These are phyloP conservation scores for Knoxia roxburghii DNA, from an alignment of 257 asterid species.

Conservation along the genomic window DNA sequence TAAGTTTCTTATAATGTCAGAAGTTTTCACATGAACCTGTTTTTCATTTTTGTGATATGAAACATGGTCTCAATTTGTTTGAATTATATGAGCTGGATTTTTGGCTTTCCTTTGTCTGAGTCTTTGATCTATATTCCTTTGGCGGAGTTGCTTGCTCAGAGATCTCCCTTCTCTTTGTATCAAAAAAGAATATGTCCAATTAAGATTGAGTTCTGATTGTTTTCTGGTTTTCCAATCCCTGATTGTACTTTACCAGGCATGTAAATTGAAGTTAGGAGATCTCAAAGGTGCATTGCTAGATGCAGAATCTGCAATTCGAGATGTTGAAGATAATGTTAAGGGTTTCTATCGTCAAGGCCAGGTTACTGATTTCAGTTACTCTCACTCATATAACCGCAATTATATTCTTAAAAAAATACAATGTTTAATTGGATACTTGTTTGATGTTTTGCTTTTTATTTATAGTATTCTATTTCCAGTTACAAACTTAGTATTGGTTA, in stretches of 20 bases:
- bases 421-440: too few species aligned
- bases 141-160: neutral
- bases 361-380: constrained; percentile 20
- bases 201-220: neutral
- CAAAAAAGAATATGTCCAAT: neutral
- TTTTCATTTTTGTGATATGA: neutral
- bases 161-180: neutral
- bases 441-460: constrained; percentile 6
- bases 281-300: constrained; percentile 34
- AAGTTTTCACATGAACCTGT: neutral
- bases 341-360: constrained; percentile 44
- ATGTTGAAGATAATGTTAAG: constrained; percentile 30
- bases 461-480: too few species aligned
- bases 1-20: constrained; percentile 21
- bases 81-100: neutral
- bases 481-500: too few species aligned
- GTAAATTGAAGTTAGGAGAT: constrained; percentile 40
- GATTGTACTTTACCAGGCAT: constrained; percentile 26
- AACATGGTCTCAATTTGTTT: neutral
- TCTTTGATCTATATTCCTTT: neutral
- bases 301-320: constrained; percentile 35
- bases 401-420: too few species aligned
- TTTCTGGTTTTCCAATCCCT: constrained; percentile 3
- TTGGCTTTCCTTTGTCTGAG: neutral
- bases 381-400: neutral